Evolutionary conservation across 352 stramenopile species (phyloP).

Genomic region (Phytophthora lateralis): DNA sequence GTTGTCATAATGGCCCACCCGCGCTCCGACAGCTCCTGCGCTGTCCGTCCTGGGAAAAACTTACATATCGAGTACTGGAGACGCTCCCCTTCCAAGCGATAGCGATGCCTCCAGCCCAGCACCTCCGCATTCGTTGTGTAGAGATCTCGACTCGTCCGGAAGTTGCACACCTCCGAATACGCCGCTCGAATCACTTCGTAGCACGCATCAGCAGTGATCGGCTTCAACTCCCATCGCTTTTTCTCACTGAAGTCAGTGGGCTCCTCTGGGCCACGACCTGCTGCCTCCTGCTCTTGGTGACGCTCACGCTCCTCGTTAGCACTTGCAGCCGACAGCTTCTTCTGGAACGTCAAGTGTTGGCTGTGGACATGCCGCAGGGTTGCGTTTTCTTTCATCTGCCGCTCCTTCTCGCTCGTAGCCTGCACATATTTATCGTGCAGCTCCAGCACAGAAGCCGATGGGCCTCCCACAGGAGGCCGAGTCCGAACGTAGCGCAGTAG

Average conservation of each 20-base stretch:
- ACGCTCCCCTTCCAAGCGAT: constrained; percentile 26
- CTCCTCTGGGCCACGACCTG: neutral
- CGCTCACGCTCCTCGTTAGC: constrained; percentile 17
- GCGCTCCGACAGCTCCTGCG: constrained; percentile 33
- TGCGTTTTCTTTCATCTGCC: constrained; percentile 35
- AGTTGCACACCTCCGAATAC: constrained; percentile 31
- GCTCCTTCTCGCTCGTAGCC: constrained; percentile 36
- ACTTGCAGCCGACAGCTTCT: constrained; percentile 18
- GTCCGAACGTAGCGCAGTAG: constrained; percentile 22
- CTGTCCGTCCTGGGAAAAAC: constrained; percentile 33
- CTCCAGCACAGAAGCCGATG: constrained; percentile 1
- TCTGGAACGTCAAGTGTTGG: constrained; percentile 41
- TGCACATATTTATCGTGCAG: constrained; percentile 33
- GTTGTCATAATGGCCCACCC: constrained; percentile 47
- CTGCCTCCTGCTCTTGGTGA: neutral
- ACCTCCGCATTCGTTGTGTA: constrained; percentile 38
- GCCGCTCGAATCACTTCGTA: constrained; percentile 44
- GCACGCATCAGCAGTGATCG: constrained; percentile 33
- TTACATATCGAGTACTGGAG: constrained; percentile 51
- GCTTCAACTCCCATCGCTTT: constrained; percentile 20
- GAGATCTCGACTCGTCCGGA: constrained; percentile 32
- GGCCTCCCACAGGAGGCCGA: constrained; percentile 12
- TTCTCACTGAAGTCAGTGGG: constrained; percentile 11
- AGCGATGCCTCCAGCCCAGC: constrained; percentile 45
- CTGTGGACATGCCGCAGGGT: constrained; percentile 27